phyloP scores from a whole-genome alignment of 768 basidiomycete genomes.

The Mycena galericulata region DNA sequence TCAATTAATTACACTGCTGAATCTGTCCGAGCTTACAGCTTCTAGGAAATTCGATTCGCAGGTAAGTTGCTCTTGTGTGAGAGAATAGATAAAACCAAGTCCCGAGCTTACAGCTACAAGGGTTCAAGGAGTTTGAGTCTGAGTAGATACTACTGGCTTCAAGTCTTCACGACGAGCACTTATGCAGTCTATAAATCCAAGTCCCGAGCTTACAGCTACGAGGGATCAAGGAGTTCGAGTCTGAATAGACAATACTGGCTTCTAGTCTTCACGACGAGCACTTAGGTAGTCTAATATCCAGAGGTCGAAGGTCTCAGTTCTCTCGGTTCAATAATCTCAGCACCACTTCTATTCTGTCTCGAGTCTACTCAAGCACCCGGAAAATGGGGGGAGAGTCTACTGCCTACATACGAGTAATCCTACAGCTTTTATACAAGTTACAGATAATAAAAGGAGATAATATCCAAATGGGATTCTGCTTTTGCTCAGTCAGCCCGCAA shows the following conservation, averaged over 20 bases:
- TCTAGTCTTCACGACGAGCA: not conserved
- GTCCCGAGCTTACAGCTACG: too few species aligned
- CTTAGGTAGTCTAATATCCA: not conserved
- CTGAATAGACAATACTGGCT: too few species aligned
- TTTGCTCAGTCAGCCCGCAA: not conserved
- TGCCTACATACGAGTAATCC: not conserved
- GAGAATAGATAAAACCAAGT: too few species aligned
- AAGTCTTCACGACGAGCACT: too few species aligned
- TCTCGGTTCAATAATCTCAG: not conserved
- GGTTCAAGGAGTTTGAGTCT: not conserved
- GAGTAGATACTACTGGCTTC: too few species aligned
- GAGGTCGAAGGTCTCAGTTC: not conserved
- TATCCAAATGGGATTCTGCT: not conserved
- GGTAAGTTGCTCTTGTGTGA: too few species aligned
- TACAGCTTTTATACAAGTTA: slow-evolving; percentile 1
- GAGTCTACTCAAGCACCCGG: not conserved
- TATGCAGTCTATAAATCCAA: too few species aligned
- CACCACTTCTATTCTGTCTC: not conserved
- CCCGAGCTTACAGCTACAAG: not conserved
- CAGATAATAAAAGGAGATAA: slow-evolving; percentile 12
- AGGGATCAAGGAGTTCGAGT: too few species aligned
- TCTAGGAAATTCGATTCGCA: too few species aligned
- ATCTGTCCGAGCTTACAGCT: not conserved
- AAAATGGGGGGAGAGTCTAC: slow-evolving; percentile 2
- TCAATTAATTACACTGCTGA: not conserved